Evolutionary conservation across 2,329 filamentous ascomycete genomes (phyloP).

Genomic region (Atkinsonella texensis): DNA sequence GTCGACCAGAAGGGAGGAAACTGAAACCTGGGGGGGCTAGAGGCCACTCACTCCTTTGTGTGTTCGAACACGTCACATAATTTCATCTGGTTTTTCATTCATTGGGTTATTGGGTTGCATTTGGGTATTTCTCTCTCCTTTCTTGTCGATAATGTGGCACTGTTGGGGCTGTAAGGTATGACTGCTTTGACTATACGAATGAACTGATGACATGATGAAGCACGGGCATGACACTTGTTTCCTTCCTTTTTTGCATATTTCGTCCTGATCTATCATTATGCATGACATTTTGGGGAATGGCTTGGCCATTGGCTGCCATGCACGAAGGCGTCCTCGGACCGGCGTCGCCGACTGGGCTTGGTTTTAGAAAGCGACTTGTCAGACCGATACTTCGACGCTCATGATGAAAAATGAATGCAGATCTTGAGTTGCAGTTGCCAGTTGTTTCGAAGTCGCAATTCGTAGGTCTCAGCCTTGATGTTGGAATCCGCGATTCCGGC

Average conservation of each 20-base stretch:
- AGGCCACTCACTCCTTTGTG: conserved; percentile 4
- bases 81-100: background rate
- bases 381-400: background rate
- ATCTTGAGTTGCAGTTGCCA: background rate
- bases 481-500: too few species aligned
- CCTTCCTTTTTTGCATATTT: background rate
- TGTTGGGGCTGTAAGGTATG: conserved; percentile 14
- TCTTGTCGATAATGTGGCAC: conserved; percentile 14
- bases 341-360: background rate
- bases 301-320: too few species aligned
- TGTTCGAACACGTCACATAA: conserved; percentile 4
- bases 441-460: background rate
- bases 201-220: conserved; percentile 24
- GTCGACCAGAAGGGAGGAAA: background rate
- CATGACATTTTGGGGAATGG: background rate
- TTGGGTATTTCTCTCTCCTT: background rate
- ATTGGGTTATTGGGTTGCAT: background rate
- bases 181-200: conserved; percentile 22
- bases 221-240: background rate
- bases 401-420: background rate
- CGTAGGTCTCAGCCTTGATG: too few species aligned
- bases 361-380: background rate
- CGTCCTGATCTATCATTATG: background rate
- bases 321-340: too few species aligned
- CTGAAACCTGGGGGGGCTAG: background rate